Base-by-base conservation (phyloP, 805 yeast genomes). In the Starmerella ratchasimensis region DNA sequence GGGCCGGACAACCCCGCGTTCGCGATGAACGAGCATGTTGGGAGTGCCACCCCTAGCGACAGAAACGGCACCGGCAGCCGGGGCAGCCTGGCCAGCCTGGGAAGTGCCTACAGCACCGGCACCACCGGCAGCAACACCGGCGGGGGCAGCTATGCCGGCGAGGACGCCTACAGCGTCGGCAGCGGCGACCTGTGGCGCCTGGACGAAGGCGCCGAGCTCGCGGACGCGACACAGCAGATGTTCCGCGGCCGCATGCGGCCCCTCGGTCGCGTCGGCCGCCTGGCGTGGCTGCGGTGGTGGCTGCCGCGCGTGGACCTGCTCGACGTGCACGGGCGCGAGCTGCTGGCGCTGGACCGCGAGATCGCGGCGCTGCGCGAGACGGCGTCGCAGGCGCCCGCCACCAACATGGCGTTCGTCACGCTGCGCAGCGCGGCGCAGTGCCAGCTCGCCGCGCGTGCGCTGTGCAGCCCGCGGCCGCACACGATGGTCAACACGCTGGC, bases 391-490 rank as follows among this genome's bases (percentile, higher is more conserved):
- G 73, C 81, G 0, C 45, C 47, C 5, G 78, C 94, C 0, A 81
- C 93, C 0, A 83, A 93, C 21, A 78, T 88, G 0, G 96, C 97
- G 0, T 88, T 88, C 58, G 74, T 88, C 7, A 90, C 97, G 0
- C 80, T 88, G 94, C 88, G 81, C 46, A 71, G 90, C 0, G 96
- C 84, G 3, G 94, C 95, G 0, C 76, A 84, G 47, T 96, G 97
- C 2, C 98, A 88, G 56, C 78, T 84, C 81, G 77, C 90, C 21
- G 95, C 96, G 0, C 98, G 90, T 56, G 90, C 96, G 0, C 86
- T 88, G 0, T 57, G 90, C 41, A 95, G 86, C 54, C 96, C 96
- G 0, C 70, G 80, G 40, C 83, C 90, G 6, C 77, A 80, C 53
- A 80, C 75, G 41, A 62, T 90, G 37, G 80, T 86, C 25, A 80